Conservation (phyloP, 2,329 filamentous ascomycete species). For the Sclerotinia subarctica region DNA sequence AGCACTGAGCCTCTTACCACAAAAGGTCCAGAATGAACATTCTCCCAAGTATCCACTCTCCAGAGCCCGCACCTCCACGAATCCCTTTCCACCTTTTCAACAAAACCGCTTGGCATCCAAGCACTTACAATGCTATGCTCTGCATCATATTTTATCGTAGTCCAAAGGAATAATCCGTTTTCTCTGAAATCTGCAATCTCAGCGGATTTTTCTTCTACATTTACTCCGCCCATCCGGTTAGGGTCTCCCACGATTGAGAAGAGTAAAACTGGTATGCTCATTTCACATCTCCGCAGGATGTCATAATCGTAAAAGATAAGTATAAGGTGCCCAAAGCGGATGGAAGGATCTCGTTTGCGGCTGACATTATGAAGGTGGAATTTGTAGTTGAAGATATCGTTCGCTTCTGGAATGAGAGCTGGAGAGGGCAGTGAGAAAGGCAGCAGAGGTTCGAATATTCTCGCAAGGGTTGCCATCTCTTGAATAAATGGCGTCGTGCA, state of each 20-base stretch:
- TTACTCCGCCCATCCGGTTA: no score
- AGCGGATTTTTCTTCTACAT: neutral
- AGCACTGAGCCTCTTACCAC: neutral
- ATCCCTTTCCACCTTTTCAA: neutral
- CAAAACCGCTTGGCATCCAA: neutral
- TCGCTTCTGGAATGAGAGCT: neutral
- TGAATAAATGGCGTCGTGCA: conserved; percentile 21
- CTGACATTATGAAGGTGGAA: neutral
- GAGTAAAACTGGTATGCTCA: neutral
- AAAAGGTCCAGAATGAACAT: neutral
- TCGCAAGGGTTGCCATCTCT: conserved; percentile 21
- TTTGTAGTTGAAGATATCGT: neutral
- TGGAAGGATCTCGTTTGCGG: neutral
- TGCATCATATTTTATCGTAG: neutral
- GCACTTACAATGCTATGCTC: neutral
- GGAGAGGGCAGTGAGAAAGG: conserved; percentile 17
- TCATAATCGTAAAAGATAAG: neutral
- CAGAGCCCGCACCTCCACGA: neutral
- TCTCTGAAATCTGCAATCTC: neutral
- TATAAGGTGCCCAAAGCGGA: neutral
- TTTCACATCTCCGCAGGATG: neutral
- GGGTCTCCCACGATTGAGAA: neutral
- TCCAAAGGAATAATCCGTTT: neutral
- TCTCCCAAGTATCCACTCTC: neutral
- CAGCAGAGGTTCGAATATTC: conserved; percentile 23